Base-by-base conservation (phyloP, 2,329 filamentous ascomycete genomes). In the Diplodia corticola region DNA sequence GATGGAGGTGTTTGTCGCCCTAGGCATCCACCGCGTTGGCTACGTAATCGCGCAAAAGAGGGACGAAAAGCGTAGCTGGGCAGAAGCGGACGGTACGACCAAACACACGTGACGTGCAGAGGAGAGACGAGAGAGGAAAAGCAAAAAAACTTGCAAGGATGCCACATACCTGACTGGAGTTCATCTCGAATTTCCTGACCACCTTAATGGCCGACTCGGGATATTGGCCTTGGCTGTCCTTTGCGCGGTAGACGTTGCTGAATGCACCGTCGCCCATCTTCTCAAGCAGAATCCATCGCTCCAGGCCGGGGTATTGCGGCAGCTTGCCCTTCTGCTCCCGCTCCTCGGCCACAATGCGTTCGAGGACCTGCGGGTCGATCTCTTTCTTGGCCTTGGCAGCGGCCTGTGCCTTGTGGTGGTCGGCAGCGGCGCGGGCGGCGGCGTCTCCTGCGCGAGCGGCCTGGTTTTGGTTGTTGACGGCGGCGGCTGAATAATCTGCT, bases 261-360 rank as follows among this genome's bases (percentile, higher is more conserved):
- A 99, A 99, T 68, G 95, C 95, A 68, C 95, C 95, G 72, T 98
- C 95, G 70, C 95, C 95, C 94, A 99, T 99, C 85, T 98, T 98
- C 80, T 97, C 93, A 63, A 95, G 67, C 37, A 97, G 82, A 64
- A 90, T 87, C 89, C 91, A 99, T 74, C 93, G 83, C 72, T 96
- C 92, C 46, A 96, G 82, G 44, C 92, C 92, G 0, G 92, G 91
- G 73, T 96, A 96, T 71, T 83, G 86, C 48, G 95, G 94, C 74
- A 98, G 89, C 78, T 93, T 96, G 75, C 88, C 88, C 77, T 89
- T 91, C 79, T 83, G 92, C 73, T 91, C 91, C 68, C 93, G 92
- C 82, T 98, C 95, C 76, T 98, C 95, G 66, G 92, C 92, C 1
- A 99, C 88, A 48, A 98, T 89, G 73, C 91, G 89, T 76, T 93